phyloP scores from a whole-genome alignment of 257 asterid species.

The Ballota nigra region DNA sequence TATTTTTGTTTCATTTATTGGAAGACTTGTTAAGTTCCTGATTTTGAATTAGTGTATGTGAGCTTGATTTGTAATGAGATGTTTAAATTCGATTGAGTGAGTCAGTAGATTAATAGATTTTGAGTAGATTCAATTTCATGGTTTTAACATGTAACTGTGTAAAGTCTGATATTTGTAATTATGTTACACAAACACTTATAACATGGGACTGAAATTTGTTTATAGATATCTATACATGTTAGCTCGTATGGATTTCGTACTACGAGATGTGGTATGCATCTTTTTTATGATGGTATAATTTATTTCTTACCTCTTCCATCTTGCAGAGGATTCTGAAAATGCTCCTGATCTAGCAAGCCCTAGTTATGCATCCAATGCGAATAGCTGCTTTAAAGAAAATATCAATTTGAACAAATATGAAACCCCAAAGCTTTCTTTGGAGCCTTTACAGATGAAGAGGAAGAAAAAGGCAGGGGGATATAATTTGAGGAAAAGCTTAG shows the following conservation, averaged over 20 bases:
- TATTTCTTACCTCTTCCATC: slow-evolving; percentile 12
- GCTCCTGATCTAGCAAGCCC: slow-evolving; percentile 35
- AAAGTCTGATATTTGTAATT: not conserved
- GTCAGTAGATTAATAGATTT: not conserved
- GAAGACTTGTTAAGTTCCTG: slow-evolving; percentile 2
- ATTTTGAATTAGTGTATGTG: not conserved
- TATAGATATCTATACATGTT: not conserved
- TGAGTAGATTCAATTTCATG: slow-evolving; percentile 7
- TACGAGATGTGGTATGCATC: not conserved
- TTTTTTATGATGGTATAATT: not conserved
- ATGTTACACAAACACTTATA: not conserved
- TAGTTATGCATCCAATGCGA: slow-evolving; percentile 34
- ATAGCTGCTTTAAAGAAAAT: slow-evolving; percentile 64
- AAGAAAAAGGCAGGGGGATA: slow-evolving; percentile 71
- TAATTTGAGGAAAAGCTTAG: slow-evolving; percentile 86
- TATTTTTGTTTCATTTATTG: not conserved
- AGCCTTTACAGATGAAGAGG: slow-evolving; percentile 81
- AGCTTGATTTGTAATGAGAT: not conserved
- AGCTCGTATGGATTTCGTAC: not conserved
- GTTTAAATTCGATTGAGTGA: slow-evolving; percentile 1
- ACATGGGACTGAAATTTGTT: slow-evolving; percentile 1
- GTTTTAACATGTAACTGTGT: not conserved
- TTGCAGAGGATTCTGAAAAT: slow-evolving; percentile 39
- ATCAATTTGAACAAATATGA: slow-evolving; percentile 51
- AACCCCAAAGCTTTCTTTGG: slow-evolving; percentile 56